Conservation (phyloP, 352 stramenopile species). For the Plasmopara viticola region DNA sequence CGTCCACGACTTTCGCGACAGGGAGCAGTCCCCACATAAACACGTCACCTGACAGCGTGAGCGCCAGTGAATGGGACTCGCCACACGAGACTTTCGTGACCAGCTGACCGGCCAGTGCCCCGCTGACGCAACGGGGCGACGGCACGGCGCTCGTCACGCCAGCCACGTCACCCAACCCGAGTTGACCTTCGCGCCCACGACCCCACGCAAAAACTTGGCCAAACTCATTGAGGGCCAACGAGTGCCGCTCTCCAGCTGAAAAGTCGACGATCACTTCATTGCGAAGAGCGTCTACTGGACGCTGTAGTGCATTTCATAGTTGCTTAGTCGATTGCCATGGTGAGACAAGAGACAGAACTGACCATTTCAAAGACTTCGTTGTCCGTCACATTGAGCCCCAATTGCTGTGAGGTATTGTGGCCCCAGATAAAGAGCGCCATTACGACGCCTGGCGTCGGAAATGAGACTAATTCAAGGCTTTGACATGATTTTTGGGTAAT, state of each 20-base stretch:
- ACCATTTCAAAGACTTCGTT: slow-evolving; percentile 59
- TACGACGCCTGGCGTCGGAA: too few relatives aligned
- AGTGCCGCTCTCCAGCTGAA: slow-evolving; percentile 67
- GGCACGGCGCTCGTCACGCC: slow-evolving; percentile 22
- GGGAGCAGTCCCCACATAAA: slow-evolving; percentile 76
- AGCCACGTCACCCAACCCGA: slow-evolving; percentile 43
- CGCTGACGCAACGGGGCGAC: slow-evolving; percentile 35
- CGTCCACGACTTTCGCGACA: slow-evolving; percentile 40
- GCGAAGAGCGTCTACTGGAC: slow-evolving; percentile 42
- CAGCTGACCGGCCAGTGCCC: slow-evolving; percentile 48
- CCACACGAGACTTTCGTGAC: slow-evolving; percentile 67
- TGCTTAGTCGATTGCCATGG: neutral
- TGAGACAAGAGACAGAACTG: slow-evolving; percentile 1
- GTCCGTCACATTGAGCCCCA: slow-evolving; percentile 43
- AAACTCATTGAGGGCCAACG: slow-evolving; percentile 73
- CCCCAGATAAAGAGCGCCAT: slow-evolving; percentile 81
- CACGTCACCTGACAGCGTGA: slow-evolving; percentile 48
- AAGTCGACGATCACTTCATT: slow-evolving; percentile 65
- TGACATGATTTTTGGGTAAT: too few relatives aligned
- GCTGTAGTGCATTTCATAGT: slow-evolving; percentile 22
- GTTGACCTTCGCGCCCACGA: slow-evolving; percentile 58
- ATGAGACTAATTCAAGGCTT: too few relatives aligned
- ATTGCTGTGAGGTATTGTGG: slow-evolving; percentile 63
- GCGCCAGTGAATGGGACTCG: slow-evolving; percentile 67
- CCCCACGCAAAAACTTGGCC: slow-evolving; percentile 78